phyloP scores from a whole-genome alignment of 768 basidiomycete species.

The Hygrocybe punicea region DNA sequence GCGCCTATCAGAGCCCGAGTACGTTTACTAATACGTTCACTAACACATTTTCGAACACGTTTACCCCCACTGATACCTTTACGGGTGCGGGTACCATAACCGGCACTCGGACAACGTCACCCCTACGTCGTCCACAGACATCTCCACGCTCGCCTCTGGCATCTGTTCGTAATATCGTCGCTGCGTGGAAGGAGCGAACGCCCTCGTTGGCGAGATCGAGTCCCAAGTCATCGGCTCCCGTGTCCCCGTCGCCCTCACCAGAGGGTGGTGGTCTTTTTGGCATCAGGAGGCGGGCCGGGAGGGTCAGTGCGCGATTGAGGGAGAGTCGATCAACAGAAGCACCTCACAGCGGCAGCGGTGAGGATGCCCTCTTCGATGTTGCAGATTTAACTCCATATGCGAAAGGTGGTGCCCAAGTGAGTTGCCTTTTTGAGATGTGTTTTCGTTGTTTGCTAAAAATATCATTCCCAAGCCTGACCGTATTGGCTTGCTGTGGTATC shows the following conservation, averaged over 20 bases:
- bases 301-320: slow-evolving; percentile 35
- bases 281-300: slow-evolving; percentile 43
- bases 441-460: slow-evolving; percentile 14
- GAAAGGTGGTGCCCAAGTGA: slow-evolving; percentile 48
- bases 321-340: slow-evolving; percentile 14
- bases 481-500: slow-evolving; percentile 84
- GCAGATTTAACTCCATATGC: slow-evolving; percentile 47
- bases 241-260: slow-evolving; percentile 37
- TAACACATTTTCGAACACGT: slow-evolving; percentile 28
- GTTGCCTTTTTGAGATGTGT: slow-evolving; percentile 21
- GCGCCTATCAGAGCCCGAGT: slow-evolving; percentile 34
- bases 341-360: not conserved
- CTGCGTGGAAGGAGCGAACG: slow-evolving; percentile 76
- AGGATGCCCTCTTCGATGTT: slow-evolving; percentile 33
- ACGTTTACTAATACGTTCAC: slow-evolving; percentile 42
- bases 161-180: slow-evolving; percentile 75
- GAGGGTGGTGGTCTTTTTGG: slow-evolving; percentile 52
- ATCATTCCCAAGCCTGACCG: slow-evolving; percentile 63
- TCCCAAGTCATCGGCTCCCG: slow-evolving; percentile 38
- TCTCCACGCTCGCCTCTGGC: slow-evolving; percentile 69
- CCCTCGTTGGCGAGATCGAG: slow-evolving; percentile 43
- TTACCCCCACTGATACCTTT: slow-evolving; percentile 37
- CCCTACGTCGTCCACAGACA: slow-evolving; percentile 59
- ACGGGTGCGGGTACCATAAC: slow-evolving; percentile 36
- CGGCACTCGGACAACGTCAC: slow-evolving; percentile 44